A percentile compares a stretch with the other conserved stretches of the same genome.
Conservation (phyloP, 352 stramenopile genomes). For the Lagenidium giganteum region DNA sequence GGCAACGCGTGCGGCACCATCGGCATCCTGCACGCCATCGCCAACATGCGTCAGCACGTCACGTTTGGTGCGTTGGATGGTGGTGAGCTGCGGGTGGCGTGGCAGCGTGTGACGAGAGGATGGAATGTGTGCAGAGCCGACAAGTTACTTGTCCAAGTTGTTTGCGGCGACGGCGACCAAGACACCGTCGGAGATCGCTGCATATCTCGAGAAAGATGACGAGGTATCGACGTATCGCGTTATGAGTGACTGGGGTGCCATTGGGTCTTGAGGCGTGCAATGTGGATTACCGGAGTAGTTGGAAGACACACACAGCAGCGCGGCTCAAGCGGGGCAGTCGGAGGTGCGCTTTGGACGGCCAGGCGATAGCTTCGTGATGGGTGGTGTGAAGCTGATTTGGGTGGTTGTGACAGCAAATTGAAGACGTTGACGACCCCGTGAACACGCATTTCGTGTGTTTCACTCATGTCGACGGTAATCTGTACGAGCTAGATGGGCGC, state of each 20-base stretch:
- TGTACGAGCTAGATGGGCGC: conserved; percentile 96
- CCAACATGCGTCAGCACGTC: conserved; percentile 85
- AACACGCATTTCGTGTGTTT: conserved; percentile 98
- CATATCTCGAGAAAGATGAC: conserved; percentile 88
- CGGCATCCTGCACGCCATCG: conserved; percentile 91
- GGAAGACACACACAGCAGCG: conserved; percentile 89
- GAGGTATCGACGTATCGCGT: conserved; percentile 29
- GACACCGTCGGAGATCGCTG: conserved; percentile 75
- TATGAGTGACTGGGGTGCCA: background rate
- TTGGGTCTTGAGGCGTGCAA: too few species aligned
- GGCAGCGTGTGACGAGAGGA: background rate
- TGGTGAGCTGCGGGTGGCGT: background rate
- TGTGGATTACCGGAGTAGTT: conserved; percentile 38
- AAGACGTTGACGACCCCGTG: conserved; percentile 89
- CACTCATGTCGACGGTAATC: conserved; percentile 86
- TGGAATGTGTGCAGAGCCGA: conserved; percentile 18
- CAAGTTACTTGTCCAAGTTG: conserved; percentile 79
- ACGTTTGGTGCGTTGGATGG: conserved; percentile 37
- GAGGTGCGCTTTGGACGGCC: conserved; percentile 44
- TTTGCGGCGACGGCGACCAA: conserved; percentile 78
- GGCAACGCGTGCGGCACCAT: conserved; percentile 96
- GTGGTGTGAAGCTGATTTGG: too few species aligned
- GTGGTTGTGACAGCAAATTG: conserved; percentile 88
- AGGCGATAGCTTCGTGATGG: too few species aligned
- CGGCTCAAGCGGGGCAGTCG: conserved; percentile 87